These are phyloP conservation scores for Saturnispora quitensis DNA, from an alignment of 805 yeast genomes.

Conservation along the genomic window DNA sequence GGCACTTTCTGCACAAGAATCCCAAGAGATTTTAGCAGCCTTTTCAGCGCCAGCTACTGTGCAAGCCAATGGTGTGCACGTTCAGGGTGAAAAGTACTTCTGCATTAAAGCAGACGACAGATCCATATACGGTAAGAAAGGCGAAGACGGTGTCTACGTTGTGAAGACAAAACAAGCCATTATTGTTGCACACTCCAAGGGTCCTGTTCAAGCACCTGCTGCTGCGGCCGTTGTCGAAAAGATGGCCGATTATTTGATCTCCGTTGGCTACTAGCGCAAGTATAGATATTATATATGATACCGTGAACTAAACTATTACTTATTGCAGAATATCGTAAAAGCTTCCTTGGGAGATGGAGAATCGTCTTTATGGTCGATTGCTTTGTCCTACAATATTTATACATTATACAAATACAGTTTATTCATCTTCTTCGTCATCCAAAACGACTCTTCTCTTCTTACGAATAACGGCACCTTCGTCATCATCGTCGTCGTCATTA, in stretches of 20 bases:
- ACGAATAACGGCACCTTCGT: constrained; percentile 40
- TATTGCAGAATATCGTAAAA: background rate
- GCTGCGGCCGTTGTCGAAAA: constrained; percentile 93
- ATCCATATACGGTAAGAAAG: constrained; percentile 88
- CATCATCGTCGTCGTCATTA: constrained; percentile 39
- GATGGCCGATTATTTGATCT: constrained; percentile 87
- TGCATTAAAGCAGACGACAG: constrained; percentile 84
- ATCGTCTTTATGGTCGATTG: too few relatives aligned
- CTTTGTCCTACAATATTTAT: background rate
- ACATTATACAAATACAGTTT: background rate
- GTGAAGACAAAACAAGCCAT: constrained; percentile 94
- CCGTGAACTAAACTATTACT: background rate
- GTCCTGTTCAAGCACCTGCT: constrained; percentile 86
- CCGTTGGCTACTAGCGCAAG: constrained; percentile 59
- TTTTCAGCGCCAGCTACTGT: constrained; percentile 70
- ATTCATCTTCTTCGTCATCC: constrained; percentile 36
- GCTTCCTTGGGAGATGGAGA: too few relatives aligned
- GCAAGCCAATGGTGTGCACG: constrained; percentile 80
- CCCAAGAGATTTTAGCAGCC: constrained; percentile 65
- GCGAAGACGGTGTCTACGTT: constrained; percentile 78
- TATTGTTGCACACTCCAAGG: constrained; percentile 87
- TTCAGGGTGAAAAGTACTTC: constrained; percentile 81
- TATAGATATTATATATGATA: background rate
- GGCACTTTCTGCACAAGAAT: constrained; percentile 58
- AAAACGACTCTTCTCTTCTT: constrained; percentile 40